Base-by-base conservation (phyloP, 2,329 filamentous ascomycete species). In the Aspergillus ochraceus region DNA sequence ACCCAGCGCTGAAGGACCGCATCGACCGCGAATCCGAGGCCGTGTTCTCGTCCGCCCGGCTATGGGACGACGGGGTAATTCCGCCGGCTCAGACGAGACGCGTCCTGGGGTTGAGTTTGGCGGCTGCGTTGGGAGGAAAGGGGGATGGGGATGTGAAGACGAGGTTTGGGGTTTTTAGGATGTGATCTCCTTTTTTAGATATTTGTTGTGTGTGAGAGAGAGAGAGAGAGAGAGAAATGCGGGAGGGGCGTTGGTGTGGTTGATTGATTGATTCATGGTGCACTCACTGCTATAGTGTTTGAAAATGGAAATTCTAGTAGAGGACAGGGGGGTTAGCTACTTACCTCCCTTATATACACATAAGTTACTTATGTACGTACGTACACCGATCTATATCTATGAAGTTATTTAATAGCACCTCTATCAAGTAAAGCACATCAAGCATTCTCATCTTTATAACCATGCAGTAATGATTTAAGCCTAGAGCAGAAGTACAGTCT, bases 11-110 rank as follows among this genome's bases (percentile, higher is more conserved):
- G 62, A 91, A 90, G 77, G 87, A 86, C 46, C 84, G 94, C 50
- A 98, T 99, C 68, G 94, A 98, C 73, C 83, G 84, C 54, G 94
- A 98, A 80, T 96, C 91, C 57, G 91, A 97, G 68, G 92, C 92
- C 0, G 87, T 90, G 0, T 98, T 92, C 76, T 95, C 92, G 1
- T 92, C 89, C 32, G 94, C 95, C 5, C 84, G 94, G 63, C 77
- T 98, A 68, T 99, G 95, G 95, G 94, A 94, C 69, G 90, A 94
- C 67, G 90, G 90, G 14, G 85, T 94, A 45, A 93, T 94, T 54
- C 88, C 88, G 1, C 90, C 90, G 0, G 86, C 89, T 63, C 89
- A 93, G 65, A 93, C 90, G 29, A 81, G 90, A 68, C 81, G 82
- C 50, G 89, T 92, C 64, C 81, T 94, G 3, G 90, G 89, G 0